phyloP scores from a whole-genome alignment of 441 rosid genomes.

The Hura crepitans region DNA sequence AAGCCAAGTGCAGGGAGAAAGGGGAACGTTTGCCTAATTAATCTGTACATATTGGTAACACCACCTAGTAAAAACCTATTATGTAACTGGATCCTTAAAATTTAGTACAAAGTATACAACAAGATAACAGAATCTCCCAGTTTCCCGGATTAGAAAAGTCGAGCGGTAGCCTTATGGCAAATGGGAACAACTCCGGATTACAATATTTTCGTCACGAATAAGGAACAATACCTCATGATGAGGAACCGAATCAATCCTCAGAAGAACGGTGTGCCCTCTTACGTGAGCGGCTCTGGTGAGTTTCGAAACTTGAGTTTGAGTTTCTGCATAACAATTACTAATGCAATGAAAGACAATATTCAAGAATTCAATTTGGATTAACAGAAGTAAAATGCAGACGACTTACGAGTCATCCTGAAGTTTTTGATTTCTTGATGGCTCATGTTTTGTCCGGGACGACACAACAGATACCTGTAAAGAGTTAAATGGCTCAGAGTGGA shows the following conservation, averaged over 20 bases:
- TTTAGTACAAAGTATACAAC: conserved; percentile 27
- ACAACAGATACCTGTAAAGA: conserved; percentile 43
- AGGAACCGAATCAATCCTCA: conserved; percentile 25
- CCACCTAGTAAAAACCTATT: conserved; percentile 18
- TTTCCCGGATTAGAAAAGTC: conserved; percentile 12
- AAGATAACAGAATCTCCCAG: conserved; percentile 28
- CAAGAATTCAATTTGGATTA: background rate
- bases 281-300: conserved; percentile 26
- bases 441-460: conserved; percentile 38
- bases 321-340: conserved; percentile 31
- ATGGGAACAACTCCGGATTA: conserved; percentile 15
- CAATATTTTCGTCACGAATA: background rate
- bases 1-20: background rate
- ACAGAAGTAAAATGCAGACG: conserved; percentile 7
- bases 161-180: conserved; percentile 18
- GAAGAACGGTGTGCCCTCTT: conserved; percentile 39
- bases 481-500: conserved; percentile 12
- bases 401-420: conserved; percentile 55
- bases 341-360: conserved; percentile 13
- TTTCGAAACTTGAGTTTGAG: conserved; percentile 31
- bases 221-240: background rate
- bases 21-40: conserved; percentile 24
- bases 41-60: conserved; percentile 38
- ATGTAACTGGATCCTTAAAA: conserved; percentile 6
- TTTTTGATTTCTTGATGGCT: conserved; percentile 46